Conservation (phyloP, 345 rosid genomes). For the Salix brachista region DNA sequence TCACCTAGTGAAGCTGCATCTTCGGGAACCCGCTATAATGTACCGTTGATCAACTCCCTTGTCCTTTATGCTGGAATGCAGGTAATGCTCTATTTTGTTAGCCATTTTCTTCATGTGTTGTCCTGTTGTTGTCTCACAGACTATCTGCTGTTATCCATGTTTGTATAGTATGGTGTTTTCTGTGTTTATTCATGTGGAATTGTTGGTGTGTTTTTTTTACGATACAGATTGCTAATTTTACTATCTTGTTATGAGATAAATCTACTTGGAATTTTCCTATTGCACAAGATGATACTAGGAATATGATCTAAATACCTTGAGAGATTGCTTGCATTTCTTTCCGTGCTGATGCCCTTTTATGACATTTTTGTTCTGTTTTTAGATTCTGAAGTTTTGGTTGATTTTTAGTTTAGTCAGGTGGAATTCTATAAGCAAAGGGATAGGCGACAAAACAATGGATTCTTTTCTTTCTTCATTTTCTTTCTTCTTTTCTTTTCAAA, state of each 20-base stretch:
- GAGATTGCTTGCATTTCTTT: background rate
- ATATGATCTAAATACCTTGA: background rate
- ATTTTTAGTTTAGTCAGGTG: background rate
- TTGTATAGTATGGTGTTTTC: background rate
- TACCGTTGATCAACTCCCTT: constrained; percentile 87
- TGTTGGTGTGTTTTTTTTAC: too few species aligned
- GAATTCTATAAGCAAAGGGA: background rate
- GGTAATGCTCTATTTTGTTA: constrained; percentile 37
- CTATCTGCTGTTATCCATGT: background rate
- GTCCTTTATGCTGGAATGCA: constrained; percentile 99
- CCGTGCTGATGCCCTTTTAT: background rate
- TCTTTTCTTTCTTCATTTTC: background rate
- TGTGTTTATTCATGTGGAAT: background rate
- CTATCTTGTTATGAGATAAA: background rate
- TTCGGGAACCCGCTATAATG: constrained; percentile 87
- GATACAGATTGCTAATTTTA: background rate
- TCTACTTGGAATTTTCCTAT: background rate
- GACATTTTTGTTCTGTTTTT: background rate
- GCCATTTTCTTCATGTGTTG: background rate
- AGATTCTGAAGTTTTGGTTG: background rate
- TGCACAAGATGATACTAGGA: background rate
- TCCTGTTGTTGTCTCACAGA: background rate
- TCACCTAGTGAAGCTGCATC: constrained; percentile 67
- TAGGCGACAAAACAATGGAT: background rate
- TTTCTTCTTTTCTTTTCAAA: background rate